phyloP scores from a whole-genome alignment of 768 basidiomycete species.

The Russula foetens region DNA sequence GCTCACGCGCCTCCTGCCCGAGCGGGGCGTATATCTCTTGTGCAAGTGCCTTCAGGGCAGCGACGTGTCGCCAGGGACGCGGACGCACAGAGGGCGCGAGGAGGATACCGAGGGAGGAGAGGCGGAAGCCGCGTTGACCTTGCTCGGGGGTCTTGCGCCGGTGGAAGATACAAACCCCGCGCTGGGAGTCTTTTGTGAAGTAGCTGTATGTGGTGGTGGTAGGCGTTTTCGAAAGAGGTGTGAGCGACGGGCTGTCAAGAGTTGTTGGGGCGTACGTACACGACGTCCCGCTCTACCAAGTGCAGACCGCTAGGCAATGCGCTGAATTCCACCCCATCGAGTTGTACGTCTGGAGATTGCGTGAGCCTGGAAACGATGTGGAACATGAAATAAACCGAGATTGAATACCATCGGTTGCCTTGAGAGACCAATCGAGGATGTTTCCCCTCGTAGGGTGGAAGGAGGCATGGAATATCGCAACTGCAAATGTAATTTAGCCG shows the following conservation, averaged over 20 bases:
- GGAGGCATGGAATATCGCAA: constrained; percentile 77
- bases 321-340: constrained; percentile 72
- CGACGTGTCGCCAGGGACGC: constrained; percentile 69
- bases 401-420: constrained; percentile 52
- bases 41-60: constrained; percentile 53
- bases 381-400: background rate
- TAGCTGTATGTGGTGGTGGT: constrained; percentile 37
- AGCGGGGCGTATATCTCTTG: constrained; percentile 43
- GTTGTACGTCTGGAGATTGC: constrained; percentile 44
- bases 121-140: constrained; percentile 72
- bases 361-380: background rate
- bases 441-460: constrained; percentile 83
- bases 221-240: background rate
- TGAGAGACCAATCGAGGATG: constrained; percentile 70
- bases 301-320: constrained; percentile 78
- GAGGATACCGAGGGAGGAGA: constrained; percentile 70
- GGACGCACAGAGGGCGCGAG: constrained; percentile 56
- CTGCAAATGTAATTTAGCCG: constrained; percentile 29
- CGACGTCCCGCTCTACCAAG: constrained; percentile 66
- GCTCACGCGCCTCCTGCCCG: constrained; percentile 25
- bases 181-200: constrained; percentile 60
- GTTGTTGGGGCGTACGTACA: constrained; percentile 39
- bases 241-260: background rate
- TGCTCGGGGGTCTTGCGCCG: constrained; percentile 58
- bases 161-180: constrained; percentile 69